Percentiles rank a stretch among this genome's conserved stretches.
phyloP scores from a whole-genome alignment of 345 rosid species.

The Dimocarpus longan region DNA sequence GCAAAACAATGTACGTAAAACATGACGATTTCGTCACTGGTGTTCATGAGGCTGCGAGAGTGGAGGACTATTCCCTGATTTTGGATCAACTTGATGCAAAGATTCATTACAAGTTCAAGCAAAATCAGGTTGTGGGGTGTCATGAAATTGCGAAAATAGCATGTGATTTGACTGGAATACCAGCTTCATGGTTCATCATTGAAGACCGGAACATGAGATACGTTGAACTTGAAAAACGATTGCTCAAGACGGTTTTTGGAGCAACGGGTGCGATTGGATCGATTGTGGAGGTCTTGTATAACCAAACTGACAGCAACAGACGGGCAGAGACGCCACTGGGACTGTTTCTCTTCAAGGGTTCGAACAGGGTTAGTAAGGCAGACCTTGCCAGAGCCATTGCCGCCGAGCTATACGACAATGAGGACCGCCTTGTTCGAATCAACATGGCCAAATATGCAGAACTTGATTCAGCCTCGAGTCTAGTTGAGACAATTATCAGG shows the following conservation, averaged over 20 bases:
- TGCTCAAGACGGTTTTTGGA: neutral
- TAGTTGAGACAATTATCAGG: neutral
- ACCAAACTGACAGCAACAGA: neutral
- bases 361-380: neutral
- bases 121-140: neutral
- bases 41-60: constrained; percentile 2
- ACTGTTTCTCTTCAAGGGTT: neutral
- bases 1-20: neutral
- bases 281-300: neutral
- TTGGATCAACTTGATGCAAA: neutral
- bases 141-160: neutral
- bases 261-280: neutral
- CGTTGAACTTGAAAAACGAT: neutral
- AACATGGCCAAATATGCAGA: neutral
- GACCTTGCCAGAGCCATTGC: constrained; percentile 4
- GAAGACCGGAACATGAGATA: neutral
- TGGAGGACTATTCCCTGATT: neutral
- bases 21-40: constrained; percentile 1
- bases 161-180: neutral
- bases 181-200: constrained; percentile 2
- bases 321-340: neutral
- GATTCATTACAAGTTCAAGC: neutral
- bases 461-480: neutral
- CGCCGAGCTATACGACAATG: constrained; percentile 11
- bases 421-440: neutral